These are phyloP conservation scores for Fusarium lyarnte DNA, from an alignment of 2,329 filamentous ascomycete species.

Conservation along the genomic window DNA sequence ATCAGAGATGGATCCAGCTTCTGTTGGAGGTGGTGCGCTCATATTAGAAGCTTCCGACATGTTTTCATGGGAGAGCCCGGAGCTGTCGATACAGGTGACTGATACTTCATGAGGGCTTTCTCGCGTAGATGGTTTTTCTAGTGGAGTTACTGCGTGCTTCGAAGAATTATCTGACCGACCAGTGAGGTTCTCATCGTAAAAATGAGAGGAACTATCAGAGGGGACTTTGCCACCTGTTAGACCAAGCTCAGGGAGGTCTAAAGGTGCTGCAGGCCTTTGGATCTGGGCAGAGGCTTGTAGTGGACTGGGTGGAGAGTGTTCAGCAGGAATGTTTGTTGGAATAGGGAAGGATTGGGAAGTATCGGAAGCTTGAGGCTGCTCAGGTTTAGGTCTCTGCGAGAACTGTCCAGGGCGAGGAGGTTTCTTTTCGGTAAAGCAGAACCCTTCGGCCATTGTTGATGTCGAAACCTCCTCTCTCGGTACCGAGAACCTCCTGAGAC, in stretches of 20 bases:
- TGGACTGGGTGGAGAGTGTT: not conserved
- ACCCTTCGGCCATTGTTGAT: constrained; percentile 34
- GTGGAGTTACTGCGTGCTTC: not conserved
- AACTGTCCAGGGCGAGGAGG: constrained; percentile 38
- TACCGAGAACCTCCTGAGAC: constrained; percentile 20
- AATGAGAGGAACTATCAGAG: not conserved
- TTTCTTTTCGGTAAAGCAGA: constrained; percentile 33
- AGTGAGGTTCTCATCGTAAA: not conserved
- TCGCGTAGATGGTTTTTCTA: not conserved
- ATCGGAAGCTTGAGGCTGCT: not conserved
- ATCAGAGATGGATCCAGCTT: not conserved
- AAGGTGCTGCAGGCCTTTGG: not conserved
- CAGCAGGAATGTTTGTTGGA: not conserved
- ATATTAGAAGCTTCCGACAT: not conserved
- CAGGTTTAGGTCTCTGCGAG: constrained; percentile 25
- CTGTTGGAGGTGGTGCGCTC: not conserved
- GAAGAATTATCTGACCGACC: not conserved
- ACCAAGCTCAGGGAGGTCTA: constrained; percentile 33
- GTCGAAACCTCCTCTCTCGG: constrained; percentile 35
- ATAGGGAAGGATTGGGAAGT: not conserved
- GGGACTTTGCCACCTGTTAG: not conserved
- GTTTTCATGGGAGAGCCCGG: not conserved
- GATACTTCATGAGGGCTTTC: not conserved
- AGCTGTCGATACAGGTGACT: not conserved
- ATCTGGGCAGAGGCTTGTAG: not conserved